Percentiles rank a stretch among this genome's conserved stretches.
Conservation (phyloP, 2,329 filamentous ascomycete species). For the Beauveria scarabaeidicola region DNA sequence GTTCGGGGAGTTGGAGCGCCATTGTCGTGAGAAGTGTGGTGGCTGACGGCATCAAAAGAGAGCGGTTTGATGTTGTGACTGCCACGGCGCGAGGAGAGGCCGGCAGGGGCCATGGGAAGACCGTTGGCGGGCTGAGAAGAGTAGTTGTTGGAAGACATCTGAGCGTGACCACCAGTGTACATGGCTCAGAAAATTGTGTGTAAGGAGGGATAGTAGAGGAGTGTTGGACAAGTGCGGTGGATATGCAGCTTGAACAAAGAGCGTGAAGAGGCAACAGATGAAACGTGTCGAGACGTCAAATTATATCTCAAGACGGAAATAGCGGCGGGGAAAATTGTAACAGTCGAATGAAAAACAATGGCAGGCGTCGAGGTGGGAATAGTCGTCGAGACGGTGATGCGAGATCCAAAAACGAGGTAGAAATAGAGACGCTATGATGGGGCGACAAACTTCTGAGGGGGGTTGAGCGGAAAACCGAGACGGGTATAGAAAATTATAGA, state of each 20-base stretch:
- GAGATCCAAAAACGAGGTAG: constrained; percentile 8
- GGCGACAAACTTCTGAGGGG: not conserved
- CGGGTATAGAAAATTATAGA: constrained; percentile 21
- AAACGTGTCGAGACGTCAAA: constrained; percentile 3
- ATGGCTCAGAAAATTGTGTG: constrained; percentile 40
- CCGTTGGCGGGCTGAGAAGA: constrained; percentile 46
- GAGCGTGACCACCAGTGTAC: constrained; percentile 98
- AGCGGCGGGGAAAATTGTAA: not conserved
- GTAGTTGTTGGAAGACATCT: constrained; percentile 87
- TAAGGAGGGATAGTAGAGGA: not conserved
- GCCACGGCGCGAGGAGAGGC: constrained; percentile 77
- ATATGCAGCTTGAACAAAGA: not conserved
- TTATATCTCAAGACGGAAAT: constrained; percentile 1
- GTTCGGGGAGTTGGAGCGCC: constrained; percentile 77
- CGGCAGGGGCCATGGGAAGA: constrained; percentile 66
- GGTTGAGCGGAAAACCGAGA: not conserved
- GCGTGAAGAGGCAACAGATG: not conserved
- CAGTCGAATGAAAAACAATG: not conserved
- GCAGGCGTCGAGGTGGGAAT: not conserved
- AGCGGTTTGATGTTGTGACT: constrained; percentile 85
- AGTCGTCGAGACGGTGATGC: not conserved
- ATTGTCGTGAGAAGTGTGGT: constrained; percentile 58
- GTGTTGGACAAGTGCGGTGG: not conserved
- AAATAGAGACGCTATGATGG: constrained; percentile 1
- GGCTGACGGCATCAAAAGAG: constrained; percentile 64